A percentile compares a stretch with the other conserved stretches of the same genome.
Conservation (phyloP, 495 filamentous ascomycete species). For the Aspergillus saccharolyticus region DNA sequence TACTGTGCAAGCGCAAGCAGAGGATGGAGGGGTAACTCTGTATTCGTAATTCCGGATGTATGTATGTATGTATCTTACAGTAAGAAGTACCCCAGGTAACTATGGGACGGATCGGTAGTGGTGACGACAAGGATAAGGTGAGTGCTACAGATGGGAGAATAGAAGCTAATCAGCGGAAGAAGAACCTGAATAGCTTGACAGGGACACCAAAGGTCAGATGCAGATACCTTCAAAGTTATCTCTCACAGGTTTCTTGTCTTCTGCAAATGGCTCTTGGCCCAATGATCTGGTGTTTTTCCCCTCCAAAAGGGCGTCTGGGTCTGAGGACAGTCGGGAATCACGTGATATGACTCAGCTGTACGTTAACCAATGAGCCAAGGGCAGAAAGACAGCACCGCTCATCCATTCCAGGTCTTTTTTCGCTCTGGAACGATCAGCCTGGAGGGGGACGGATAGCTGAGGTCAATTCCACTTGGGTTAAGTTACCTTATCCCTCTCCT, state of each 20-base stretch:
- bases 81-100: too few relatives aligned
- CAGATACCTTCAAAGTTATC: too few relatives aligned
- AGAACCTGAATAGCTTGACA: too few relatives aligned
- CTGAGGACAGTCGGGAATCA: conserved; percentile 3
- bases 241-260: not conserved
- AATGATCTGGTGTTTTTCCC: not conserved
- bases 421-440: not conserved
- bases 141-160: too few relatives aligned
- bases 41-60: not conserved
- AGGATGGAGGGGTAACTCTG: not conserved
- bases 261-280: not conserved
- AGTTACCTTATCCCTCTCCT: conserved; percentile 3
- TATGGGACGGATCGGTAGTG: conserved; percentile 1
- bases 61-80: not conserved
- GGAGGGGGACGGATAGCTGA: too few relatives aligned
- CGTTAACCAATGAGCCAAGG: conserved; percentile 6
- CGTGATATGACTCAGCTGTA: conserved; percentile 14
- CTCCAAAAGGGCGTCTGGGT: not conserved
- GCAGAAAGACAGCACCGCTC: not conserved
- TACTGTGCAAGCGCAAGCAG: not conserved
- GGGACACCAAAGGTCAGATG: too few relatives aligned
- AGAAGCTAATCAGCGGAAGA: too few relatives aligned
- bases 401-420: not conserved
- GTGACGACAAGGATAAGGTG: not conserved
- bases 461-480: too few relatives aligned